Evolutionary conservation across 2,329 filamentous ascomycete species (phyloP).

Genomic region (Elsinoe arachidis): DNA sequence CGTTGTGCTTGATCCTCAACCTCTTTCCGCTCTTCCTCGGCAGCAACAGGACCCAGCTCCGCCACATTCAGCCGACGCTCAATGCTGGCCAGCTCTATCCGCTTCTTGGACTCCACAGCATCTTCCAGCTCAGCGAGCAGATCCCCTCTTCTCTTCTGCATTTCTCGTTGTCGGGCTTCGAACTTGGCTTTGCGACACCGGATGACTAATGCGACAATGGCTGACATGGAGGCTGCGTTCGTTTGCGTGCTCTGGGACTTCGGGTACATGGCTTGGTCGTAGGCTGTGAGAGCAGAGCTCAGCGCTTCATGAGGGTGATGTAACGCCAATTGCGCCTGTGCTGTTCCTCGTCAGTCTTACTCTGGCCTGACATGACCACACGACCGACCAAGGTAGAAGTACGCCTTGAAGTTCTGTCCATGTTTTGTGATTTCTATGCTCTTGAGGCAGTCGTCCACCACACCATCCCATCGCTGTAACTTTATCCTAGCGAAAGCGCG

Average conservation of each 20-base stretch:
- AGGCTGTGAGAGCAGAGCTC: slow-evolving; percentile 60
- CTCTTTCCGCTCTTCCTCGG: slow-evolving; percentile 40
- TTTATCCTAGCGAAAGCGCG: slow-evolving; percentile 75
- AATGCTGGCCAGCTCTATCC: slow-evolving; percentile 32
- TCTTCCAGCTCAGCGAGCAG: slow-evolving; percentile 54
- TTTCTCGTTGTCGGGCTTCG: slow-evolving; percentile 61
- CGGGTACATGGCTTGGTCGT: slow-evolving; percentile 40
- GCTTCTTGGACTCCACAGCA: slow-evolving; percentile 41
- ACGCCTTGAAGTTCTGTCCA: slow-evolving; percentile 53
- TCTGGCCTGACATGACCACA: not conserved
- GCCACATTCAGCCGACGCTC: slow-evolving; percentile 24
- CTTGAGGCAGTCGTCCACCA: slow-evolving; percentile 66
- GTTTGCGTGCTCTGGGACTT: slow-evolving; percentile 52
- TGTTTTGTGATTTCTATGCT: slow-evolving; percentile 58
- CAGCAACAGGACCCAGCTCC: slow-evolving; percentile 37
- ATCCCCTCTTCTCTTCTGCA: slow-evolving; percentile 47
- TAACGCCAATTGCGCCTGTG: slow-evolving; percentile 72
- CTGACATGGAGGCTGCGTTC: slow-evolving; percentile 24
- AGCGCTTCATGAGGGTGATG: slow-evolving; percentile 66
- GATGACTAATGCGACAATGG: slow-evolving; percentile 62
- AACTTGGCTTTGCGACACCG: slow-evolving; percentile 78
- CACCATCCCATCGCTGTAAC: slow-evolving; percentile 62
- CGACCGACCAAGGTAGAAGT: slow-evolving; percentile 57
- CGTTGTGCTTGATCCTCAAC: slow-evolving; percentile 33
- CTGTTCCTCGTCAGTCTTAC: slow-evolving; percentile 1